A percentile compares a stretch with the other conserved stretches of the same genome.
These are phyloP conservation scores for Komagataella kurtzmanii DNA, from an alignment of 805 yeast species.

Conservation along the genomic window DNA sequence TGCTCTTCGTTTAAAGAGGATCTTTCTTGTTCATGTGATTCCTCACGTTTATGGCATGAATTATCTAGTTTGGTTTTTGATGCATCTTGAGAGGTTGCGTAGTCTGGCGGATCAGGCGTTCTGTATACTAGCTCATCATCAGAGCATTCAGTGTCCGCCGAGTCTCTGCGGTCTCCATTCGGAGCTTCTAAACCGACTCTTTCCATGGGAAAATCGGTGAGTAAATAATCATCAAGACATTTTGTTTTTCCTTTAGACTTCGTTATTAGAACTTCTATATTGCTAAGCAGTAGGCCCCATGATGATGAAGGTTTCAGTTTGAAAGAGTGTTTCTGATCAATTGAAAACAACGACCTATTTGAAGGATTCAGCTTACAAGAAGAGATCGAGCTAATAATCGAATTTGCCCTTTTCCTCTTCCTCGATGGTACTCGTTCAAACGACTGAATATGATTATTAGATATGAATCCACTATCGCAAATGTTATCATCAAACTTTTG, in stretches of 20 bases:
- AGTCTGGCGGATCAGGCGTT: background rate
- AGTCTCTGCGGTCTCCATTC: slow-evolving; percentile 7
- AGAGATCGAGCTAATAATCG: background rate
- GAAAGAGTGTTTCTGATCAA: background rate
- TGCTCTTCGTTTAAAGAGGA: background rate
- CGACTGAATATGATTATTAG: background rate
- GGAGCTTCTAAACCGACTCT: slow-evolving; percentile 18
- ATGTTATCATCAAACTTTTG: background rate
- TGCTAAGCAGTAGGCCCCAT: slow-evolving; percentile 8
- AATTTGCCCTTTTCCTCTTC: background rate
- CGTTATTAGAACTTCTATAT: slow-evolving; percentile 15
- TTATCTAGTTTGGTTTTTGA: background rate
- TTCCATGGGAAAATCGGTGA: slow-evolving; percentile 35
- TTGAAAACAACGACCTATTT: background rate
- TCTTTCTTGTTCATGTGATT: background rate
- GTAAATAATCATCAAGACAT: slow-evolving; percentile 36
- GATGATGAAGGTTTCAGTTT: background rate
- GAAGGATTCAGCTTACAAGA: background rate
- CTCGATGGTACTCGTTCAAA: background rate
- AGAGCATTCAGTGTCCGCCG: background rate
- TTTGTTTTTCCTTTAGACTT: slow-evolving; percentile 29
- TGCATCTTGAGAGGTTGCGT: background rate
- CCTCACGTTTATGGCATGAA: background rate
- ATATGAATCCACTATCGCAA: background rate
- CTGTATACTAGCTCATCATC: background rate